Conservation (phyloP, 139 green algal species). For the Trebouxia sp. region DNA sequence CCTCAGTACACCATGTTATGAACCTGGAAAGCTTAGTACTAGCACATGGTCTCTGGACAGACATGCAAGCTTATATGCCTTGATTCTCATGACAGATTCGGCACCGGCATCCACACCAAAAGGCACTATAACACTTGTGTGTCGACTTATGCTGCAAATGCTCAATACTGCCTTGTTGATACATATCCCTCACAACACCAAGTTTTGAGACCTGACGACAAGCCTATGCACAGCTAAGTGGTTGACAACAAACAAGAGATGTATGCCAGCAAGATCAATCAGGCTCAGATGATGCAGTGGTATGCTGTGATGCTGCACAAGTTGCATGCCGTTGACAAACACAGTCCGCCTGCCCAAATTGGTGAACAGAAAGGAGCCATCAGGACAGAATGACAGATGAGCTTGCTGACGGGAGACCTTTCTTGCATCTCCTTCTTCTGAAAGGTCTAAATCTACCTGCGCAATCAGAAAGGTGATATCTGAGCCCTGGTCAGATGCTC, state of each 20-base stretch:
- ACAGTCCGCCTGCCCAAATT: neutral
- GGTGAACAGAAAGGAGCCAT: neutral
- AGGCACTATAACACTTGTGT: too few relatives aligned
- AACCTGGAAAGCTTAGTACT: too few relatives aligned
- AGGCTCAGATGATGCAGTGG: neutral
- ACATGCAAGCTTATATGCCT: too few relatives aligned
- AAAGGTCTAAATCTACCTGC: slow-evolving; percentile 8
- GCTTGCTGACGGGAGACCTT: slow-evolving; percentile 14
- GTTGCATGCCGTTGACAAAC: neutral
- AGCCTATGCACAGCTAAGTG: neutral
- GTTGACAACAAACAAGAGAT: slow-evolving; percentile 18
- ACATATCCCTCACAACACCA: slow-evolving; percentile 1
- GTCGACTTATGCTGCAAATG: neutral
- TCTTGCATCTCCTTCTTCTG: neutral
- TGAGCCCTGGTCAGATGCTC: too few relatives aligned
- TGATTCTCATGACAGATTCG: too few relatives aligned
- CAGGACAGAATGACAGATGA: neutral
- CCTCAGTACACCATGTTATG: too few relatives aligned
- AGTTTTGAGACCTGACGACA: neutral
- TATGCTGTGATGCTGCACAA: slow-evolving; percentile 5
- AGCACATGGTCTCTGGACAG: too few relatives aligned
- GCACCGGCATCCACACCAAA: too few relatives aligned
- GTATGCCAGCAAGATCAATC: neutral
- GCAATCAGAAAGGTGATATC: too few relatives aligned
- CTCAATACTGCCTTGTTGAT: too few relatives aligned